Conservation (phyloP, 2,329 filamentous ascomycete species). For the Fusarium ambrosium region DNA sequence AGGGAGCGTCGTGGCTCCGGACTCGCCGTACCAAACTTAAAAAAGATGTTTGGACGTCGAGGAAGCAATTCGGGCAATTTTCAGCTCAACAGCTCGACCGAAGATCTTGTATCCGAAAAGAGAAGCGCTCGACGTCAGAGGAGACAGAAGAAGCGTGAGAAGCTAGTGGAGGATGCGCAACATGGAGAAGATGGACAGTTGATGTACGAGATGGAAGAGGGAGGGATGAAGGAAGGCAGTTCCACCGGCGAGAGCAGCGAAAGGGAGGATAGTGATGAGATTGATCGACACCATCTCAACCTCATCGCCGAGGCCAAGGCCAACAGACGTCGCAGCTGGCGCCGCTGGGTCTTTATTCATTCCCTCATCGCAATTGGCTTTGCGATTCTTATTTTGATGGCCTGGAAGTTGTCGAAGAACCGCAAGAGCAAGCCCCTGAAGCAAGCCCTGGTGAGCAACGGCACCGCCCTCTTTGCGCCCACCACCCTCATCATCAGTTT, state of each 20-base stretch:
- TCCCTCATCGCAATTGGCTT: conserved; percentile 66
- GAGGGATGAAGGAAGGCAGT: conserved; percentile 76
- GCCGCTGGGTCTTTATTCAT: conserved; percentile 67
- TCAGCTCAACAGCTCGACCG: conserved; percentile 60
- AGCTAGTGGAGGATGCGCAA: conserved; percentile 65
- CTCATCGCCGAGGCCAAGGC: conserved; percentile 62
- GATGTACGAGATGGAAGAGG: conserved; percentile 94
- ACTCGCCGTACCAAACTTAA: conserved; percentile 64
- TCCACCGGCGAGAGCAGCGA: conserved; percentile 73
- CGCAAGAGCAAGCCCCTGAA: conserved; percentile 52
- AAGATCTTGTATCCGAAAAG: conserved; percentile 65
- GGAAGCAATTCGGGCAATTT: conserved; percentile 52
- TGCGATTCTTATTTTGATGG: conserved; percentile 67
- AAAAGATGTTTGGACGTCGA: conserved; percentile 59
- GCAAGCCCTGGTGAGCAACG: conserved; percentile 74
- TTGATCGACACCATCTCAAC: conserved; percentile 67
- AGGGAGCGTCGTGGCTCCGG: conserved; percentile 64
- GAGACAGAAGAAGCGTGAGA: conserved; percentile 67
- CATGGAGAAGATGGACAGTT: conserved; percentile 79
- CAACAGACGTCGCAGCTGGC: conserved; percentile 66
- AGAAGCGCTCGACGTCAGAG: conserved; percentile 63
- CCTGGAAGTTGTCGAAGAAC: conserved; percentile 70
- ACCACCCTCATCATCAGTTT: conserved; percentile 95
- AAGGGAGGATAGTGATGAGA: conserved; percentile 70
- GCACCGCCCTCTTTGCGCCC: conserved; percentile 88